Base-by-base conservation (phyloP, 169 alveolate genomes). In the Toxoplasma gondii region DNA sequence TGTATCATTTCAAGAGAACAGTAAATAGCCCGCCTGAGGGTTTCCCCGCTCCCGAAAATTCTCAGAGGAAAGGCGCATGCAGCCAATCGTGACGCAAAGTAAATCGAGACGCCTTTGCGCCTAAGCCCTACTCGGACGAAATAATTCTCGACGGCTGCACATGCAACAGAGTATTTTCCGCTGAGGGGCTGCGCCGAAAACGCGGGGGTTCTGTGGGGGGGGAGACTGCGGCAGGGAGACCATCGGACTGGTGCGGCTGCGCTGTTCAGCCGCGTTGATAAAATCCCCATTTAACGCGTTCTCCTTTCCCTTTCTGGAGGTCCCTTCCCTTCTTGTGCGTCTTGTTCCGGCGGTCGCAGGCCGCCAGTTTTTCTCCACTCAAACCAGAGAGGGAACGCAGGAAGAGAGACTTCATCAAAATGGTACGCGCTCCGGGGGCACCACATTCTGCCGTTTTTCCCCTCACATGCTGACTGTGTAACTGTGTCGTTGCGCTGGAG, bases 141-240 rank as follows among this genome's bases (percentile, higher is more conserved):
- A 49, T 49, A 12, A 49, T 49, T 49, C 58, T 49, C 58, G 4
- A n/a, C 58, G 58, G 12, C 58, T 49, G 24, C 74, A 64, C 74
- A 64, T 64, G 74, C 74, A 27, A 64, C 31, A 31, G 58, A 16
- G 7, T 64, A 27, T 16, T 16, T 31, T 16, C 74, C 74, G 24
- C n/a, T 64, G 74, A 64, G 74, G 74, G 74, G 74, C 74, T 64
- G 74, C 74, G 74, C 74, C 74, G 74, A 64, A 64, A 64, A 64
- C 74, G 74, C 74, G 74, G 74, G 34, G 74, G 34, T 27, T 64
- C 74, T 64, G 74, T 64, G n/a, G 74, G 74, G 74, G 74, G 74
- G 74, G n/a, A 64, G 74, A 64, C 4, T 12, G 29, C 74, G n/a
- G 74, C 34, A 64, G 74, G 29, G 74, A 64, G 74, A 64, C 74